These are phyloP conservation scores for Aureobasidium sp. DNA, from an alignment of 2,329 filamentous ascomycete genomes.

Conservation along the genomic window DNA sequence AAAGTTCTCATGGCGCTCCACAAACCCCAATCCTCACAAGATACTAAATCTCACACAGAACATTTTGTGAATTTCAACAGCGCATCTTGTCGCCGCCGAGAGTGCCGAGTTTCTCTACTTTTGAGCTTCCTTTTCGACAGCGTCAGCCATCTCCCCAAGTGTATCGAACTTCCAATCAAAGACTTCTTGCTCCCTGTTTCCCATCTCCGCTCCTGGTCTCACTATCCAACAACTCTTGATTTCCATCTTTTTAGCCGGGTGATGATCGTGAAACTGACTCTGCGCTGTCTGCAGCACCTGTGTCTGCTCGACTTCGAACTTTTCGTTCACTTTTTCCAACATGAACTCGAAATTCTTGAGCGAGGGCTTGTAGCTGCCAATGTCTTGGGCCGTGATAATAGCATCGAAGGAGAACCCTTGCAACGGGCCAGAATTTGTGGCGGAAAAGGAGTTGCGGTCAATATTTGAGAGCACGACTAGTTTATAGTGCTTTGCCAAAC, in stretches of 20 bases:
- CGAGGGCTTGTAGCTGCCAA: constrained; percentile 65
- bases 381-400: constrained; percentile 62
- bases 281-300: constrained; percentile 62
- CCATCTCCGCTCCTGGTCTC: constrained; percentile 44
- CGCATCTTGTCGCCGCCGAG: no score
- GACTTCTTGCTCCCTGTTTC: constrained; percentile 33
- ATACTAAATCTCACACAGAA: not conserved
- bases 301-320: constrained; percentile 51
- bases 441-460: constrained; percentile 46
- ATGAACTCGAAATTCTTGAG: constrained; percentile 60
- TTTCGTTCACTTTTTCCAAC: constrained; percentile 45
- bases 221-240: constrained; percentile 60
- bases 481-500: constrained; percentile 47
- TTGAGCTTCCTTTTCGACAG: constrained; percentile 37
- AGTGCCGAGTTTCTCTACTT: not conserved
- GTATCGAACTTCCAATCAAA: constrained; percentile 54
- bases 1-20: not conserved
- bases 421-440: constrained; percentile 45
- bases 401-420: constrained; percentile 52
- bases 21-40: not conserved
- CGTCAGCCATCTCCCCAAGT: constrained; percentile 54
- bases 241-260: constrained; percentile 54
- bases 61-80: not conserved
- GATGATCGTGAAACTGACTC: constrained; percentile 61
- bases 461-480: constrained; percentile 57